Conservation (phyloP, 768 basidiomycete species). For the Rhizopogon roseolus region DNA sequence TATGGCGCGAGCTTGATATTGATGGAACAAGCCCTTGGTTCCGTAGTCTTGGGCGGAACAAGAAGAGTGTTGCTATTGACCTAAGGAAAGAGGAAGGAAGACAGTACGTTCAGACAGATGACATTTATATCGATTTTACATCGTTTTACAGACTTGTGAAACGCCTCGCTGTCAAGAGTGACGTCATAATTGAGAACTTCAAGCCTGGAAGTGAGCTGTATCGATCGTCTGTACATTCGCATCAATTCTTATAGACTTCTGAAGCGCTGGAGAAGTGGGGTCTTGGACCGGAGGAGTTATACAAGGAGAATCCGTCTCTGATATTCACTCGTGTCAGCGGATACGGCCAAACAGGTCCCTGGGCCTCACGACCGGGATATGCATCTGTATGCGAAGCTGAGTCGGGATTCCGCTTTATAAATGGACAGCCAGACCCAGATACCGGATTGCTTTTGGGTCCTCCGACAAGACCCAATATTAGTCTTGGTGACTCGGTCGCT, state of each 20-base stretch:
- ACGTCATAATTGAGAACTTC: constrained; percentile 70
- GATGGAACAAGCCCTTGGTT: constrained; percentile 76
- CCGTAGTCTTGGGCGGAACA: constrained; percentile 65
- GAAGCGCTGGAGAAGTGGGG: constrained; percentile 69
- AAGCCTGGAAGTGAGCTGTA: constrained; percentile 61
- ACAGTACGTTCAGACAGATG: constrained; percentile 26
- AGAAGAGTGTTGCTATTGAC: constrained; percentile 70
- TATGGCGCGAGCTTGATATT: constrained; percentile 66
- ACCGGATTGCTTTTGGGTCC: constrained; percentile 53
- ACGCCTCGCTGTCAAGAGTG: constrained; percentile 54
- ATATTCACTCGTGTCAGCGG: constrained; percentile 87
- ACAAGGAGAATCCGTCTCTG: constrained; percentile 76
- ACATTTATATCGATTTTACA: not conserved
- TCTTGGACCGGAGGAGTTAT: constrained; percentile 52
- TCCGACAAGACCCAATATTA: constrained; percentile 68
- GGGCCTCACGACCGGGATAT: constrained; percentile 65
- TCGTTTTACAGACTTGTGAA: constrained; percentile 47
- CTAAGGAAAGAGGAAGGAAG: constrained; percentile 54
- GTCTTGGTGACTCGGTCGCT: constrained; percentile 67
- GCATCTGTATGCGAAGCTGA: constrained; percentile 76
- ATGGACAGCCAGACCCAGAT: constrained; percentile 54
- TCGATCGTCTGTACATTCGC: not conserved
- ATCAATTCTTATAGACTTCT: not conserved
- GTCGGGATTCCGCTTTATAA: constrained; percentile 70
- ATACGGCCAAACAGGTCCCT: constrained; percentile 73